Percentiles rank a stretch among this genome's conserved stretches.
Conservation (phyloP, 2,329 filamentous ascomycete species). For the Hymenotorrendiella dingleyae region DNA sequence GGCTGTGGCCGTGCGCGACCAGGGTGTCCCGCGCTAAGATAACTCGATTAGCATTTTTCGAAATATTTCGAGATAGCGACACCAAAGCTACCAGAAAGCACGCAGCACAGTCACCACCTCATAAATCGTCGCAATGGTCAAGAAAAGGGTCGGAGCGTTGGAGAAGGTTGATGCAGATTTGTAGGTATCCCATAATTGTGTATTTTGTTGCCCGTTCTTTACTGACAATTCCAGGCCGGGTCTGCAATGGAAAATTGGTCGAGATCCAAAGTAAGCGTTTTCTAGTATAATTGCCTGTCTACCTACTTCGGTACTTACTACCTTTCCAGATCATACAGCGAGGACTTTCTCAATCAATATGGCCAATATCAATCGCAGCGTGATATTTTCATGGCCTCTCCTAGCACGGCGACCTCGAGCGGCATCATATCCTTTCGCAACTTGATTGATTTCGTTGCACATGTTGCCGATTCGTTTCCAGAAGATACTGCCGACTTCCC, state of each 20-base stretch:
- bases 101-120: conserved; percentile 1
- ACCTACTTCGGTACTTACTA: too few relatives aligned
- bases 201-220: conserved; percentile 12
- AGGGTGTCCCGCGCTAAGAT: conserved; percentile 24
- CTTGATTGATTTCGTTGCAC: conserved; percentile 86
- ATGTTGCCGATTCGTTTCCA: conserved; percentile 91
- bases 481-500: conserved; percentile 72
- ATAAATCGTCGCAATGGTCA: conserved; percentile 53
- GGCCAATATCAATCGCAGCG: conserved; percentile 86
- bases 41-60: conserved; percentile 23
- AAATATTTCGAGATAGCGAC: conserved; percentile 23
- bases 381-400: conserved; percentile 84
- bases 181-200: conserved; percentile 39
- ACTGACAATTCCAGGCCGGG: conserved; percentile 53
- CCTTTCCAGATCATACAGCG: conserved; percentile 66
- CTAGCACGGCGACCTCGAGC: conserved; percentile 68
- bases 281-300: not conserved
- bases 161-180: conserved; percentile 94
- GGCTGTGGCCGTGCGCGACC: conserved; percentile 6
- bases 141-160: conserved; percentile 84
- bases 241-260: conserved; percentile 84
- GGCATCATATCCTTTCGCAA: conserved; percentile 82
- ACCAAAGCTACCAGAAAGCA: conserved; percentile 8
- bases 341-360: conserved; percentile 84
- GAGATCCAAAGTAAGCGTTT: conserved; percentile 65